These are phyloP conservation scores for Fusarium incarnatum DNA, from an alignment of 2,329 filamentous ascomycete species.

Conservation along the genomic window DNA sequence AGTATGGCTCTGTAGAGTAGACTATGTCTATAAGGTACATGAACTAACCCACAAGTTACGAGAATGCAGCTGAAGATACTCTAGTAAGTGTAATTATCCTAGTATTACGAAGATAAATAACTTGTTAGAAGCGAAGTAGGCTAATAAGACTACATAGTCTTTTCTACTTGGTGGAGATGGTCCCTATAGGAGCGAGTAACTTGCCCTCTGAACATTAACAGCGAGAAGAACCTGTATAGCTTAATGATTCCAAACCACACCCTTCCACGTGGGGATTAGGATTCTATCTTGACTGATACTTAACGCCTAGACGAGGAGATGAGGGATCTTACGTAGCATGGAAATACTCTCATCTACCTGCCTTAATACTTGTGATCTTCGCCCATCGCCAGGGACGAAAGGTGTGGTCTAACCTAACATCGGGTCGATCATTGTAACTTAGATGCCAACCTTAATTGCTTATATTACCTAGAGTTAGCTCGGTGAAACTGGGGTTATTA, in stretches of 20 bases:
- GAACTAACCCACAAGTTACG: neutral
- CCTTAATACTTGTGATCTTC: neutral
- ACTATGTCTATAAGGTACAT: neutral
- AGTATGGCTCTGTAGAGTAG: neutral
- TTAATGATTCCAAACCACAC: neutral
- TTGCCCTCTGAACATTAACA: neutral
- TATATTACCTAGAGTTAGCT: neutral
- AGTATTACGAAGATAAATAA: neutral
- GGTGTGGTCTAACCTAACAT: neutral
- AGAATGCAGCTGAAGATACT: neutral
- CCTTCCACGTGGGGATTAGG: neutral
- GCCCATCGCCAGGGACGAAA: neutral
- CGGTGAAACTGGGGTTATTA: neutral
- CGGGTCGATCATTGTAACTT: neutral
- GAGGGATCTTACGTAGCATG: neutral
- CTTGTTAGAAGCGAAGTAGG: neutral
- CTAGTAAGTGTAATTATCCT: no score
- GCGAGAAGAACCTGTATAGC: neutral
- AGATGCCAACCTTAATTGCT: neutral
- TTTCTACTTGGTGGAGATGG: neutral
- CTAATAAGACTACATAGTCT: neutral
- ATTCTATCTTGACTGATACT: neutral
- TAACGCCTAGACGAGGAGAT: neutral
- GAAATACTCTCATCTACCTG: neutral
- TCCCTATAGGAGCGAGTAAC: neutral